Evolutionary conservation across 805 yeast genomes (phyloP), one percentile per base, ranked within the genome.

Genomic region (Lipomyces lipofer): DNA sequence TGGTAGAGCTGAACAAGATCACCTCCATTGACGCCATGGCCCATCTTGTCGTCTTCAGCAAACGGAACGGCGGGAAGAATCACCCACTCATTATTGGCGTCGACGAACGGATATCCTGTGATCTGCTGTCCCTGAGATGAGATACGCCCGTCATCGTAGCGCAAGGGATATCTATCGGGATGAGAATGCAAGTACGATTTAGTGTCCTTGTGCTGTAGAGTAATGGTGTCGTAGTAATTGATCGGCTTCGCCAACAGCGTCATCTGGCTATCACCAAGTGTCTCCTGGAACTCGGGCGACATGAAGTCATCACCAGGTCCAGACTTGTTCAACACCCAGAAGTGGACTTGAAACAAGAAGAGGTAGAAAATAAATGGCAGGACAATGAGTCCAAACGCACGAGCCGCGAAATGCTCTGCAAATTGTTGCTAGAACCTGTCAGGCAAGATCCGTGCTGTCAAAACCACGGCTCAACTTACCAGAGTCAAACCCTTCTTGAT

Each of bases 291-390:
- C 56, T 86, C 91, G 5, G 94, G 78, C n/a, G 94, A 82, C 99
- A 94, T 94, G 69, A 92, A 90, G 2, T 78, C 77, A 69, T 94
- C 97, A 58, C 99, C 99, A 4, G 97, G 94, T 27, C 99, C 99
- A 1, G 98, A 91, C 63, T 80, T 84, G 63, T 73, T 78, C 66
- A 94, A 79, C 24, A 94, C 79, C 28, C 82, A 79, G 72, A 94
- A 94, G 72, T 94, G 99, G 50, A 91, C 77, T 74, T 84, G 89
- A 73, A 92, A 94, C 96, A 97, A 90, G 64, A 81, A 83, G 59
- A 90, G 75, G 69, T 89, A 94, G 62, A 94, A 79, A 29, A 81
- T 61, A 68, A 89, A 86, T 27, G 99, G 99, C 15, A 90, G 70
- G 10, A 88, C 77, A 51, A 94, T 79, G 63, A 94, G 78, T 2